A percentile compares a stretch with the other conserved stretches of the same genome.
Evolutionary conservation across 352 stramenopile genomes (phyloP).

Genomic region (Thraustotheca clavata): DNA sequence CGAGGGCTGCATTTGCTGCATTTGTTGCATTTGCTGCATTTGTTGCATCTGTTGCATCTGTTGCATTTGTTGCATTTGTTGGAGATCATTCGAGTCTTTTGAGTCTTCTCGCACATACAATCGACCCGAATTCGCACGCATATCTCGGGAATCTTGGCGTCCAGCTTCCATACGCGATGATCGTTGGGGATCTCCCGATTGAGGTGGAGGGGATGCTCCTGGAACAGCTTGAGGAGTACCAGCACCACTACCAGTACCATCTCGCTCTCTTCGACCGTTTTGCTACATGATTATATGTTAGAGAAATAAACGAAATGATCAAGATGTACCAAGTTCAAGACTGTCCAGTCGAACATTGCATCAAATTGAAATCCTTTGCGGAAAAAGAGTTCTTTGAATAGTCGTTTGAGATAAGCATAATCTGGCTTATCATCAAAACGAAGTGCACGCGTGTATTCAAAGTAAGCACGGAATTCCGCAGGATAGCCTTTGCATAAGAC

Average conservation of each 20-base stretch:
- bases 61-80: slow-evolving; percentile 15
- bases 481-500: slow-evolving; percentile 37
- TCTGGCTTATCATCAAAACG: slow-evolving; percentile 94
- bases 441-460: slow-evolving; percentile 84
- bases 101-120: slow-evolving; percentile 17
- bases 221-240: not conserved
- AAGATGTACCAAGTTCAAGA: slow-evolving; percentile 1
- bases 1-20: not conserved
- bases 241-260: slow-evolving; percentile 5
- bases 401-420: slow-evolving; percentile 86
- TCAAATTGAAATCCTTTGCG: slow-evolving; percentile 11
- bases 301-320: not conserved
- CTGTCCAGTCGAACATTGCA: slow-evolving; percentile 15
- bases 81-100: slow-evolving; percentile 5
- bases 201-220: not conserved
- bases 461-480: slow-evolving; percentile 40
- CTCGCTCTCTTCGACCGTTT: slow-evolving; percentile 18
- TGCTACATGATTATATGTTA: slow-evolving; percentile 3
- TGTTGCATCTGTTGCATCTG: slow-evolving; percentile 17
- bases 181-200: not conserved
- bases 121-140: not conserved
- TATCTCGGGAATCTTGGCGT: slow-evolving; percentile 14
- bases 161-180: not conserved
- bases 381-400: slow-evolving; percentile 47
- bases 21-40: slow-evolving; percentile 13